phyloP scores from a whole-genome alignment of 1,284 basidiomycete species.

The Xerocomus amazonicus region DNA sequence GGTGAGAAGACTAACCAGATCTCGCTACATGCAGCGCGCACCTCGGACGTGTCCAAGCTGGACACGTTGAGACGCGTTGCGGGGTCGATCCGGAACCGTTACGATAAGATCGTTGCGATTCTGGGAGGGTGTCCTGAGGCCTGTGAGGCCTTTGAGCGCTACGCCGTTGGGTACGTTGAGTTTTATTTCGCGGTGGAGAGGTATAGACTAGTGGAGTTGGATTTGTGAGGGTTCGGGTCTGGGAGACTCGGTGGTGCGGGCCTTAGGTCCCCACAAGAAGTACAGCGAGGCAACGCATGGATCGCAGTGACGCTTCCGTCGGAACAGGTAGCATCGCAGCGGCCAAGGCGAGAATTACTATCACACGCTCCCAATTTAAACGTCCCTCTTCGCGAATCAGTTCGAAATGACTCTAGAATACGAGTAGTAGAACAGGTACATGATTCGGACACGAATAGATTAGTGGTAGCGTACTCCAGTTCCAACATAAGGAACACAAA shows the following conservation, averaged over 20 bases:
- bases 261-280: no score
- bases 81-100: conserved; percentile 10
- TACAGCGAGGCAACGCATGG: no score
- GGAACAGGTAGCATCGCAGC: no score
- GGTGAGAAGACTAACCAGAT: conserved; percentile 20
- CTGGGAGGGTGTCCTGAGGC: conserved; percentile 9
- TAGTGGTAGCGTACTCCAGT: conserved; percentile 13
- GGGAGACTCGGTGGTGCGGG: no score
- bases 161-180: background rate
- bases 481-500: background rate
- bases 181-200: background rate
- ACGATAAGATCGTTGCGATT: conserved; percentile 5
- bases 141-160: background rate
- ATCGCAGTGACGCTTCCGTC: no score
- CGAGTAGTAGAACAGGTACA: conserved; percentile 1
- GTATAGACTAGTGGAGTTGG: conserved; percentile 2
- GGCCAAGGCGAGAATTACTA: no score
- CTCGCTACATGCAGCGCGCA: background rate
- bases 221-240: background rate
- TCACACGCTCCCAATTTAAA: background rate
- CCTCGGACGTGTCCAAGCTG: conserved; percentile 11
- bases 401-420: no score
- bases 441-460: conserved; percentile 9
- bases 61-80: conserved; percentile 20
- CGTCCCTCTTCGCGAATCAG: no score